Conservation (phyloP, 305 asterid genomes). For the Stenogyne calaminthoides region DNA sequence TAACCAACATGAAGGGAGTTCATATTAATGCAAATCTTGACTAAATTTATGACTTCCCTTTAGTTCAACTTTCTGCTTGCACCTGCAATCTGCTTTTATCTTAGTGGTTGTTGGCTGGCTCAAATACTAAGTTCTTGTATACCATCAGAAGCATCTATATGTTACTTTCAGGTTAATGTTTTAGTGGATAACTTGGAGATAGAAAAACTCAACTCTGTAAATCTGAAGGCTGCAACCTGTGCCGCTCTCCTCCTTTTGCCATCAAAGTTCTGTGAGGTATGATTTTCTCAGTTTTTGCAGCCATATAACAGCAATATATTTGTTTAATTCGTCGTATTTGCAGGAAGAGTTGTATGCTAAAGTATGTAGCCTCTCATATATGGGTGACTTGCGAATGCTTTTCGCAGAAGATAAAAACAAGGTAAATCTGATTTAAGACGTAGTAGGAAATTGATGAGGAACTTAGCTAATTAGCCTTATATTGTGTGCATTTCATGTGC, state of each 20-base stretch:
- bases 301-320: slow-evolving; percentile 11
- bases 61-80: not conserved
- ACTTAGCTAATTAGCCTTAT: slow-evolving; percentile 8
- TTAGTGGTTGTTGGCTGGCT: not conserved
- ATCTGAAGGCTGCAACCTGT: slow-evolving; percentile 69
- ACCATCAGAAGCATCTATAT: slow-evolving; percentile 20
- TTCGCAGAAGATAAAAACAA: slow-evolving; percentile 87
- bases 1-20: not conserved
- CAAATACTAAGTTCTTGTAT: slow-evolving; percentile 22
- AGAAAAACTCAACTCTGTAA: slow-evolving; percentile 55
- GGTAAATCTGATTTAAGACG: slow-evolving; percentile 44
- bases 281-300: slow-evolving; percentile 29
- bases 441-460: not conserved
- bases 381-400: slow-evolving; percentile 82
- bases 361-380: slow-evolving; percentile 79
- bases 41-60: not conserved
- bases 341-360: slow-evolving; percentile 82
- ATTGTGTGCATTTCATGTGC: too few species aligned
- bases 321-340: slow-evolving; percentile 32
- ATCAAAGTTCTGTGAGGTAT: slow-evolving; percentile 70
- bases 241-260: slow-evolving; percentile 93
- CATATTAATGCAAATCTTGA: not conserved
- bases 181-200: slow-evolving; percentile 63
- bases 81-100: slow-evolving; percentile 2
- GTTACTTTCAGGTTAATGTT: slow-evolving; percentile 69